Evolutionary conservation across 106 monocot species (phyloP).

Genomic region (Platanthera zijinensis): DNA sequence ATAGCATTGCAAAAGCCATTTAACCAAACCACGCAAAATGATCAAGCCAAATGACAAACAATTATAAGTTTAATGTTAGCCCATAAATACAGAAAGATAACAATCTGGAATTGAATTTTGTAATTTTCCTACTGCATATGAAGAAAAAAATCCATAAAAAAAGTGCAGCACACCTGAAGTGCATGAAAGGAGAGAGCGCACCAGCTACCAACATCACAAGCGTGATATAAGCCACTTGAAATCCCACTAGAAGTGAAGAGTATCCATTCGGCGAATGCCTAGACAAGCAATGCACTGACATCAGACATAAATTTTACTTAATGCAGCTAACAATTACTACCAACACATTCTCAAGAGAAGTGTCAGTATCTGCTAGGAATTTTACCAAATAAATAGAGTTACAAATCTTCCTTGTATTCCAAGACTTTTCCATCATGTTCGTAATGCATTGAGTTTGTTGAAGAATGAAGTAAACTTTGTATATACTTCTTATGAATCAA

Average conservation of each 20-base stretch:
- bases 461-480: background rate
- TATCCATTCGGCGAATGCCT: conserved; percentile 95
- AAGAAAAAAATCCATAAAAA: background rate
- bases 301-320: background rate
- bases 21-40: background rate
- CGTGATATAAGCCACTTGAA: conserved; percentile 91
- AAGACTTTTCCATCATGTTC: background rate
- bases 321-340: background rate
- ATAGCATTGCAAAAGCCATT: too few species aligned
- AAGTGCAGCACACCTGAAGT: conserved; percentile 50
- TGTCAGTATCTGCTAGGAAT: background rate
- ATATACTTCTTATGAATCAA: too few species aligned
- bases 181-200: conserved; percentile 79
- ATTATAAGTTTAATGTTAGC: background rate
- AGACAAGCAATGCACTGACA: background rate
- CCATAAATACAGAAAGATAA: background rate
- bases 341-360: background rate
- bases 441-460: background rate
- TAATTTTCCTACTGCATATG: conserved; percentile 1
- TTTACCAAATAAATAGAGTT: background rate
- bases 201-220: conserved; percentile 95
- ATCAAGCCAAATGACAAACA: background rate
- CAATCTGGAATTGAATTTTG: background rate
- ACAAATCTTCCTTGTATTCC: background rate
- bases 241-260: conserved; percentile 88